Conservation (phyloP, 306 rosid species). For the Fragaria ananassa region DNA sequence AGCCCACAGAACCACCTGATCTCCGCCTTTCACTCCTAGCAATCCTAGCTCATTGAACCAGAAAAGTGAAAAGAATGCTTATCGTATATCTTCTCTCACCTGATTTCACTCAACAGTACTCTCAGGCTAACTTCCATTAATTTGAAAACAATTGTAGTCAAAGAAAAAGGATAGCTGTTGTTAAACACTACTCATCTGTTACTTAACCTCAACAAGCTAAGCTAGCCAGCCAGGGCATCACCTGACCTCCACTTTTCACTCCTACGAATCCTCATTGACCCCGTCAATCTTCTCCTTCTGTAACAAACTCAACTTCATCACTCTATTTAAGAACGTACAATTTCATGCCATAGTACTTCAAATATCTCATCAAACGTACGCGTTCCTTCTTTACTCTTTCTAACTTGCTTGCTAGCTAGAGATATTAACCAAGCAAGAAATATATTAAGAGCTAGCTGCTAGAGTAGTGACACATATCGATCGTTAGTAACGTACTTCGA, state of each 20-base stretch:
- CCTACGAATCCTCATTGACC: slow-evolving; percentile 29
- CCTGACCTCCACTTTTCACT: slow-evolving; percentile 35
- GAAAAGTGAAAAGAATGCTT: background rate
- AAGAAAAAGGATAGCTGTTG: background rate
- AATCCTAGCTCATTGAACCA: background rate
- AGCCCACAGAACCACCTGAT: too few relatives aligned
- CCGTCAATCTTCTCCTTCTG: slow-evolving; percentile 15
- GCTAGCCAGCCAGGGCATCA: background rate
- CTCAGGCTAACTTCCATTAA: background rate
- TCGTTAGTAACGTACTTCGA: background rate
- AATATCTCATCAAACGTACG: background rate
- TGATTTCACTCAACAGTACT: background rate
- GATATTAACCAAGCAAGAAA: background rate
- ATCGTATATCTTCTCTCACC: background rate
- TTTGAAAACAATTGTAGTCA: background rate
- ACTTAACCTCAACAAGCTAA: background rate
- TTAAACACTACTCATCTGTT: background rate
- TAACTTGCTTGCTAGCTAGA: background rate
- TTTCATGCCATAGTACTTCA: background rate
- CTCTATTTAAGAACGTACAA: slow-evolving; percentile 34
- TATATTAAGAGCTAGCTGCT: background rate
- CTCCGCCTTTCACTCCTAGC: background rate
- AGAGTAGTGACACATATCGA: background rate
- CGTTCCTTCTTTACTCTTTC: background rate
- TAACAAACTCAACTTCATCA: slow-evolving; percentile 32